phyloP scores from a whole-genome alignment of 306 rosid species.

The Prinsepia uniflora region DNA sequence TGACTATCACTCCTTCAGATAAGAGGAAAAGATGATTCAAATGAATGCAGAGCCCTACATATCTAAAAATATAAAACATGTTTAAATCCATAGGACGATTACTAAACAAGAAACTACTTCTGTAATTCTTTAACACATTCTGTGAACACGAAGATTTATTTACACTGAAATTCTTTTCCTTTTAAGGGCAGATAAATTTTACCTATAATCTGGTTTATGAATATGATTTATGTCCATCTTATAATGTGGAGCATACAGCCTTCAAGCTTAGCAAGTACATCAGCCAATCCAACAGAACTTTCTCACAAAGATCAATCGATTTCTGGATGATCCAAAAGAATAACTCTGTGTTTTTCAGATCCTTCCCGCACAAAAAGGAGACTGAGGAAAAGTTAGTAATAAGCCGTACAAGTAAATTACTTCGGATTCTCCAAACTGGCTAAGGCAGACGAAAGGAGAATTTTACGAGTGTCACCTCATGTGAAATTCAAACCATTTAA shows the following conservation, averaged over 20 bases:
- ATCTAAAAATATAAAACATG: neutral
- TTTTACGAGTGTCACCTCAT: constrained; percentile 27
- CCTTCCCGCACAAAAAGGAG: constrained; percentile 1
- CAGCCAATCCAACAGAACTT: neutral
- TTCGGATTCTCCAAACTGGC: constrained; percentile 9
- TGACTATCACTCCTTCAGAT: neutral
- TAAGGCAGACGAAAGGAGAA: neutral
- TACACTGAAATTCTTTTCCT: constrained; percentile 3
- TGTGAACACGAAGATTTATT: neutral
- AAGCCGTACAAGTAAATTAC: constrained; percentile 1
- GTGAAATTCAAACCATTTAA: constrained; percentile 75
- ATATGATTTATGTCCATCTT: neutral
- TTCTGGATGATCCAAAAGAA: constrained; percentile 9
- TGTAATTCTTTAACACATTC: neutral
- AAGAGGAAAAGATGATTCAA: constrained; percentile 8
- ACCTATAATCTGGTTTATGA: neutral
- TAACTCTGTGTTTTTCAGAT: constrained; percentile 13
- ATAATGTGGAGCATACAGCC: neutral
- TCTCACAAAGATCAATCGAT: constrained; percentile 21
- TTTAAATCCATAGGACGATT: neutral
- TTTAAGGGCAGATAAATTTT: neutral
- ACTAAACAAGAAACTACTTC: neutral
- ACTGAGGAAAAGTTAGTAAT: neutral
- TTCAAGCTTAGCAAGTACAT: neutral
- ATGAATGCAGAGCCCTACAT: neutral